Base-by-base conservation (phyloP, 306 rosid species). In the Pachyrhizus erosus region DNA sequence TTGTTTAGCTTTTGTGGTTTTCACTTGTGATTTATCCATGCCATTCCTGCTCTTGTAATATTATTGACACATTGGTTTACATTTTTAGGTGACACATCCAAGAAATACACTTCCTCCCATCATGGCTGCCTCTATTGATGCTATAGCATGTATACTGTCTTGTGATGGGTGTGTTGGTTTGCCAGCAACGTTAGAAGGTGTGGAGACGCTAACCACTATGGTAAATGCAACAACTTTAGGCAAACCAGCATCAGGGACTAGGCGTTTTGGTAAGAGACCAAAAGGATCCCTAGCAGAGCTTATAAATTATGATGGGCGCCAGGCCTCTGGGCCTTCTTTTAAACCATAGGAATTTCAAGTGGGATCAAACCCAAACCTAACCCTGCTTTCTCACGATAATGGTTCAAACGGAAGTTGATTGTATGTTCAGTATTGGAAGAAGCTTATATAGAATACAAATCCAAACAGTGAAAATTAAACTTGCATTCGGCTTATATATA, bases 61-160 rank as follows among this genome's bases (percentile, higher is more conserved):
- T 24, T 69, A 70, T 71, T 86, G 79, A 90, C 75, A 40, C 58
- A 26, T 46, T 60, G 26, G 2, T 82, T 48, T 7, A 48, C 55
- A 55, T 54, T 61, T 89, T 83, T 86, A 96, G 99, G 91, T 92
- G 37, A 87, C 90, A 7, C 85, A 87, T 83, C 91, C 98, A 24
- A 84, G 71, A 72, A 73, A 78, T 55, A 45, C 76, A 76, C 94
- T 93, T 89, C 99, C 99, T 78, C 87, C 93, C 23, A 70, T 77
- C 52, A 89, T 96, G 21, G 87, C 42, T 24, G 89, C 87, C 43
- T 90, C 98, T 3, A 18, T 92, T 58, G 60, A 86, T 71, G 91
- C 96, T 60, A 48, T 96, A 52, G 78, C 92, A 48, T 37, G 89
- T 72, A 87, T 92, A 77, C 83, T 96, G 84, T 91, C 96, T 2